Base-by-base conservation (phyloP, 139 green algal species). In the Coccomyxa sp. region DNA sequence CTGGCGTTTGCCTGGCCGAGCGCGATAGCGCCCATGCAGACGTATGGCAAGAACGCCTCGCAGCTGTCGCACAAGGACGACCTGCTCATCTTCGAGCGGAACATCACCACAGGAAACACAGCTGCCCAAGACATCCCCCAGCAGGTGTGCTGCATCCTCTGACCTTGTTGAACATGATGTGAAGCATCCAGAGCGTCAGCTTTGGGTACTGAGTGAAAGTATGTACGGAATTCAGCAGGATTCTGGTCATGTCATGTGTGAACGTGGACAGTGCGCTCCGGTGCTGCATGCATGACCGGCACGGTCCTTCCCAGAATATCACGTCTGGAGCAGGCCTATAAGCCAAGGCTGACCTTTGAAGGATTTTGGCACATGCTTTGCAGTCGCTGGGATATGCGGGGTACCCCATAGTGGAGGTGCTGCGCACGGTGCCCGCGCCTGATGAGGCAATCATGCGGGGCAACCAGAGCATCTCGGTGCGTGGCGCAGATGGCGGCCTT, bases 1-100 rank as follows among this genome's bases (percentile, higher is more conserved):
- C 44, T 78, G 74, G 55, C 44, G 34, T 78, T 69, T 44, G 74
- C 74, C 10, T 78, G 74, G 74, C 31, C 35, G 0, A 36, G 34
- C 0, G 27, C 16, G 10, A n/a, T 2, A 6, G 33, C 74, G 50
- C 50, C 74, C 44, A 50, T 34, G 33, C 3, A 44, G 50, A n/a
- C 39, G 14, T 72, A 72, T 24, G 50, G 33, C 8, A 55, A 44
- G 37, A 70, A 31, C 50, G 12, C 35, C 9, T 18, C 9, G 50
- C 31, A 71, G 16, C 50, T 78, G 33, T 72, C 50, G 12, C 38
- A 34, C 33, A 33, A 1, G 10, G 50, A 72, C 31, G 64, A 41
- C 0, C 31, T 7, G 10, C 50, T 71, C 37, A 50, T 78, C 4
- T 70, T 71, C 44, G 35, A 72, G 10, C 34, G 34, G 44, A 78